These are phyloP conservation scores for Rhynchospora pubera DNA, from an alignment of 176 grass and related monocot species.

Conservation along the genomic window DNA sequence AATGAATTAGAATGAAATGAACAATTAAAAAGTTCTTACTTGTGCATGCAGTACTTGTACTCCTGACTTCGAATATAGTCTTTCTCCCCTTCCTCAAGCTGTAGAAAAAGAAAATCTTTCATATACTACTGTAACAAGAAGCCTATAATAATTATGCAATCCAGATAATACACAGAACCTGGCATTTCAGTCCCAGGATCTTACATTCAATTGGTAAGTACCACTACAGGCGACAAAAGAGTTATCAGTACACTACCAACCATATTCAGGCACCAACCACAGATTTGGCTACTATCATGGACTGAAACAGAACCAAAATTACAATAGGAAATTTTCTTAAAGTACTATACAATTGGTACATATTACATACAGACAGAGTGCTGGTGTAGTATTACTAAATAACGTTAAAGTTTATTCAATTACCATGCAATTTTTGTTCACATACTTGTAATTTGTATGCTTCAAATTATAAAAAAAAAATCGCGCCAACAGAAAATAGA, in stretches of 20 bases:
- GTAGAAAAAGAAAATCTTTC: neutral
- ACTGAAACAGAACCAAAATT: neutral
- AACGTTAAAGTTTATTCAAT: neutral
- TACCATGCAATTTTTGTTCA: neutral
- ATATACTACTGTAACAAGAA: neutral
- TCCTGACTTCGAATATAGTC: conserved; percentile 78
- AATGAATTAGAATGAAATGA: conserved; percentile 5
- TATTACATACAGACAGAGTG: neutral
- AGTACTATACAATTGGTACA: neutral
- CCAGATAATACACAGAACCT: neutral
- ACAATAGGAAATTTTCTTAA: neutral
- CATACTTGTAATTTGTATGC: neutral
- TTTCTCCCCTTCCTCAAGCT: conserved; percentile 97
- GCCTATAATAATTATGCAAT: neutral
- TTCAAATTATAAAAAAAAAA: neutral
- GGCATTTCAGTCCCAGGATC: neutral
- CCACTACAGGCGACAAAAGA: neutral
- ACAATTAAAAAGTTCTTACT: conserved; percentile 45
- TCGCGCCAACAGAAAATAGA: neutral
- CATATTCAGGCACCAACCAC: neutral
- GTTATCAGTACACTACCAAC: neutral
- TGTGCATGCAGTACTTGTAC: conserved; percentile 97
- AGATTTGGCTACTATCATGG: neutral
- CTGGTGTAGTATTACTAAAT: neutral
- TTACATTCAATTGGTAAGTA: neutral